Evolutionary conservation across 2,329 filamentous ascomycete species (phyloP).

Genomic region (Cadophora sp.): DNA sequence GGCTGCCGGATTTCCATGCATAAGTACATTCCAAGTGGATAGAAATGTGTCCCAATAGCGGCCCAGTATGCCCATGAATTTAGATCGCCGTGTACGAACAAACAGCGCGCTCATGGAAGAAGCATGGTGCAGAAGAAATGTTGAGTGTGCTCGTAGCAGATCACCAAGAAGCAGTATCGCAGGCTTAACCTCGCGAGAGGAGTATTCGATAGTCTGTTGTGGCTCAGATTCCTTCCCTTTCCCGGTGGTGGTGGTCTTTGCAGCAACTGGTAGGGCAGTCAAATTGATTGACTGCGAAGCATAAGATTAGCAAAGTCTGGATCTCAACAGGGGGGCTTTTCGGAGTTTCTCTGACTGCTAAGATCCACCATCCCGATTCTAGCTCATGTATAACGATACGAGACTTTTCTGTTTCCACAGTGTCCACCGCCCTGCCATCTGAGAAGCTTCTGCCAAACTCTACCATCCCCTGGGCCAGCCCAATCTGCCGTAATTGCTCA

Average conservation of each 20-base stretch:
- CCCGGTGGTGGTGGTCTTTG: slow-evolving; percentile 45
- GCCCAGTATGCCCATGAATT: slow-evolving; percentile 75
- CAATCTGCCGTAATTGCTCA: slow-evolving; percentile 89
- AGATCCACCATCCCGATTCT: slow-evolving; percentile 92
- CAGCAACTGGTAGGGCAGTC: slow-evolving; percentile 72
- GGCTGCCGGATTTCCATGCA: slow-evolving; percentile 86
- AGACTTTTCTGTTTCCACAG: slow-evolving; percentile 89
- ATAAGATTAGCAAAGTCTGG: slow-evolving; percentile 28
- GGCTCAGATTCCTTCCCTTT: slow-evolving; percentile 36
- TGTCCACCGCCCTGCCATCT: slow-evolving; percentile 75
- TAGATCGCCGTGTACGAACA: slow-evolving; percentile 65
- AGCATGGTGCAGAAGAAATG: slow-evolving; percentile 89
- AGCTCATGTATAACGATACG: slow-evolving; percentile 86
- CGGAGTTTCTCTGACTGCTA: slow-evolving; percentile 69
- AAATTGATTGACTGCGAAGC: slow-evolving; percentile 77
- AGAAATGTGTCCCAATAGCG: slow-evolving; percentile 80
- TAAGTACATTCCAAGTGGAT: slow-evolving; percentile 83
- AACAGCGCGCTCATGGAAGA: slow-evolving; percentile 75
- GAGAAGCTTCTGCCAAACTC: slow-evolving; percentile 91
- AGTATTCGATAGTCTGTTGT: slow-evolving; percentile 71
- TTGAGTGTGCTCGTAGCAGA: slow-evolving; percentile 79
- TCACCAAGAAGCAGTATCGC: slow-evolving; percentile 80
- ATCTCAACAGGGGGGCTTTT: neutral
- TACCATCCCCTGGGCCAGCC: slow-evolving; percentile 95
- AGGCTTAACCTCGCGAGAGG: slow-evolving; percentile 87